Evolutionary conservation across 192 early-diverging fungal species (phyloP).

Genomic region (Dissophora globulifera): DNA sequence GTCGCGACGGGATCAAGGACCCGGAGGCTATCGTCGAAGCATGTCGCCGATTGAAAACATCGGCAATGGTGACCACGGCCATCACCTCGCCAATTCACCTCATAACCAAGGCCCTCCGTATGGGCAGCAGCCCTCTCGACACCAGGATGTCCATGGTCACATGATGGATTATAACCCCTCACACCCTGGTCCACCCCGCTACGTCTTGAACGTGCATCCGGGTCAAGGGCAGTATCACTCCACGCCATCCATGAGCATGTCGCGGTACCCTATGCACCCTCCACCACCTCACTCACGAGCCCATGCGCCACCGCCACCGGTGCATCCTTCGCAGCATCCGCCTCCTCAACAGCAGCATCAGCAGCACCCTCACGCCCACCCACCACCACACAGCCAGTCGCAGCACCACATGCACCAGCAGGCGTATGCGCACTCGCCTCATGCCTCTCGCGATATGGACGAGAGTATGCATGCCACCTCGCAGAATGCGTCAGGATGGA

Average conservation of each 20-base stretch:
- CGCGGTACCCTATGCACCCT: constrained; percentile 45
- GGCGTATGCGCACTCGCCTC: constrained; percentile 7
- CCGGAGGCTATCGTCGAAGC: constrained; percentile 24
- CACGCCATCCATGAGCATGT: constrained; percentile 41
- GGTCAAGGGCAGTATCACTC: constrained; percentile 31
- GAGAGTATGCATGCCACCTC: constrained; percentile 30
- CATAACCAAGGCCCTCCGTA: constrained; percentile 30
- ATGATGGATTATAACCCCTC: background rate
- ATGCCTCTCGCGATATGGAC: constrained; percentile 33
- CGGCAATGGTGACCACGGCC: constrained; percentile 13
- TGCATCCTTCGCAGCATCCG: constrained; percentile 18
- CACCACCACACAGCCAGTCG: constrained; percentile 12
- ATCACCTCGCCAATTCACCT: constrained; percentile 17
- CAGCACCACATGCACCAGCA: constrained; percentile 43
- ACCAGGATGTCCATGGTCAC: constrained; percentile 25
- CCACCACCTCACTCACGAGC: constrained; percentile 12
- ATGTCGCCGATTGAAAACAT: constrained; percentile 44
- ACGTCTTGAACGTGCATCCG: constrained; percentile 15
- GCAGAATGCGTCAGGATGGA: constrained; percentile 47
- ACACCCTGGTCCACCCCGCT: constrained; percentile 16
- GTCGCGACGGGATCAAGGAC: constrained; percentile 12
- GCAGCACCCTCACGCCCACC: constrained; percentile 7
- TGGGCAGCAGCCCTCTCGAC: constrained; percentile 5
- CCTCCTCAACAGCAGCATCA: constrained; percentile 13
- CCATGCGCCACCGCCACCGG: constrained; percentile 20